Percentiles rank a stretch among this genome's conserved stretches.
These are phyloP conservation scores for Geranomyces variabilis DNA, from an alignment of 192 early-diverging fungal species.

Conservation along the genomic window DNA sequence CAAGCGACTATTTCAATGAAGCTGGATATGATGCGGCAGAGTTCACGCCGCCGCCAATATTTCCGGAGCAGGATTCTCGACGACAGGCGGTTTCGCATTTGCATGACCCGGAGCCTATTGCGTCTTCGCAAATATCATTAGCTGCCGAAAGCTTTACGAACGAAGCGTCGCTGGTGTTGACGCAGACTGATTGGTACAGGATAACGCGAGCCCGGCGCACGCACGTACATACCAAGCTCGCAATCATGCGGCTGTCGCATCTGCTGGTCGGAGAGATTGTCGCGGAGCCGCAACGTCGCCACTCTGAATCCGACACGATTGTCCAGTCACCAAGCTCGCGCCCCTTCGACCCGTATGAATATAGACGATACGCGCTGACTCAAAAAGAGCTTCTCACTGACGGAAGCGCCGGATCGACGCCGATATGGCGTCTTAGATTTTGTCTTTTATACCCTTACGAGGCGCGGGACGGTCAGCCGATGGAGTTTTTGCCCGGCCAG, in stretches of 20 bases:
- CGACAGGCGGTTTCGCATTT: conserved; percentile 6
- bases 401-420: not conserved
- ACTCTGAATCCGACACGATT: not conserved
- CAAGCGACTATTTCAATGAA: conserved; percentile 47
- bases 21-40: conserved; percentile 34
- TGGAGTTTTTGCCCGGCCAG: conserved; percentile 45
- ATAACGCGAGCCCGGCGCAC: conserved; percentile 34
- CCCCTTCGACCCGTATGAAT: conserved; percentile 38
- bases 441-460: conserved; percentile 46
- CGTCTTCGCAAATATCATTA: conserved; percentile 9
- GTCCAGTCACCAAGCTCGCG: not conserved
- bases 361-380: conserved; percentile 44
- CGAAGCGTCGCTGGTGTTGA: conserved; percentile 23
- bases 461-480: conserved; percentile 23
- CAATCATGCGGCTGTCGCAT: conserved; percentile 34
- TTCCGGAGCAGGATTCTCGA: conserved; percentile 3
- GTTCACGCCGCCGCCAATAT: conserved; percentile 28
- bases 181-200: conserved; percentile 35
- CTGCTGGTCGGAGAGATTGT: conserved; percentile 48
- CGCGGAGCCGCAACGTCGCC: not conserved
- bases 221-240: conserved; percentile 39
- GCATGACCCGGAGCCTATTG: not conserved
- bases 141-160: not conserved
- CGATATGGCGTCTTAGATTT: conserved; percentile 35
- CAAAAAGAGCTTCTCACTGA: conserved; percentile 21